Conservation (phyloP, 257 asterid species). For the Nicotiana otophora region DNA sequence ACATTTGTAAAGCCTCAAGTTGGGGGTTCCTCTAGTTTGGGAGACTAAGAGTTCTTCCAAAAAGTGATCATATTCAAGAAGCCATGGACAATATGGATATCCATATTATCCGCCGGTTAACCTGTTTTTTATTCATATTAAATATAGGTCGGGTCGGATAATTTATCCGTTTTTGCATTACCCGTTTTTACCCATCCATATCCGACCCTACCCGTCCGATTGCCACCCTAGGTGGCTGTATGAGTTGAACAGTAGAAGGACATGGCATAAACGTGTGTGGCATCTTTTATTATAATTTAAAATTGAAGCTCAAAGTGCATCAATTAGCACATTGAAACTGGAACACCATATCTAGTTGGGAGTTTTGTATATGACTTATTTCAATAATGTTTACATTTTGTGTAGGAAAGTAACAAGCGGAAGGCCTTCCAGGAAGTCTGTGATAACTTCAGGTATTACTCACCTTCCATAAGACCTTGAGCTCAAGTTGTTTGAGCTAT, state of each 20-base stretch:
- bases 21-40: too few relatives aligned
- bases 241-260: not conserved
- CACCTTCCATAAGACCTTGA: conserved; percentile 8
- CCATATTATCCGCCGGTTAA: too few relatives aligned
- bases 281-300: not conserved
- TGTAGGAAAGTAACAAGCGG: conserved; percentile 76
- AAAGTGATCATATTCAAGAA: too few relatives aligned
- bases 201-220: too few relatives aligned
- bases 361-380: not conserved
- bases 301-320: not conserved
- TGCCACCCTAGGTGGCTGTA: not conserved
- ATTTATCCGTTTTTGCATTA: too few relatives aligned
- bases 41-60: too few relatives aligned
- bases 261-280: not conserved
- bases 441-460: conserved; percentile 64
- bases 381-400: conserved; percentile 17
- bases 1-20: too few relatives aligned
- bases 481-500: conserved; percentile 16
- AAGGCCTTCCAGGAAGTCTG: conserved; percentile 84
- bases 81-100: too few relatives aligned
- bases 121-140: too few relatives aligned
- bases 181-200: too few relatives aligned
- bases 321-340: not conserved
- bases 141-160: too few relatives aligned
- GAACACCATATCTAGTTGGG: not conserved